Base-by-base conservation (phyloP, 2,329 filamentous ascomycete genomes). In the Emmonsiellopsis sp. region DNA sequence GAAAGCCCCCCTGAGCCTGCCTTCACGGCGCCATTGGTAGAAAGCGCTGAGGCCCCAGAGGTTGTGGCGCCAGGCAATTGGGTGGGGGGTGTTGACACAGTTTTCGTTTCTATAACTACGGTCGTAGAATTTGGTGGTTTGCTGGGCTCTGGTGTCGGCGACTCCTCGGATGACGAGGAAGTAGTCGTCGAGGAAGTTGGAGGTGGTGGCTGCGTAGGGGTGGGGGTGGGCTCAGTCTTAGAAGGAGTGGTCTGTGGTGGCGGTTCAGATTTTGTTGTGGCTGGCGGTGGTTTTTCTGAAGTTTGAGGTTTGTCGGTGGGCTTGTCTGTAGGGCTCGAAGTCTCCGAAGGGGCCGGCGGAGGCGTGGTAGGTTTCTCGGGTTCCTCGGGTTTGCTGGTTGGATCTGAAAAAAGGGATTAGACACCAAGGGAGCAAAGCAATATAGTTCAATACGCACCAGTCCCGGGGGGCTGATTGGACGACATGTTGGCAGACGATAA, bases 1-100 rank as follows among this genome's bases (percentile, higher is more conserved):
- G 71, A 71, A 7, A 76, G 66, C 13, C 74, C 72, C 36, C 58
- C 53, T 9, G 62, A 65, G 39, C 61, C 61, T 33, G 61, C 57
- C 32, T 58, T 52, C 6, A 59, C 61, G 17, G 62, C 53, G 37
- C 64, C 61, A 5, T 62, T 55, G 6, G 65, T 58, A 13, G 67
- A 58, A 5, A 61, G 54, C 2, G 65, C 60, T 2, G 64, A 53
- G 27, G 64, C 58, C 31, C 56, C 53, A 47, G 68, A 52, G 3
- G 62, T 58, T 44, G 61, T 58, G 5, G 59, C 37, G 32, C 55
- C 44, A 9, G 62, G 46, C n/a, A 61, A 48, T 5, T 58, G 17
- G 14, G 53, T 52, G 6, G 58, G 51, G n/a, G 60, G 49, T 5
- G 61, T 55, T 14, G 62, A 37, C 14, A 55, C 50, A 2, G 60